Base-by-base conservation (phyloP, 306 rosid genomes). In the Heteromeles arbutifolia region DNA sequence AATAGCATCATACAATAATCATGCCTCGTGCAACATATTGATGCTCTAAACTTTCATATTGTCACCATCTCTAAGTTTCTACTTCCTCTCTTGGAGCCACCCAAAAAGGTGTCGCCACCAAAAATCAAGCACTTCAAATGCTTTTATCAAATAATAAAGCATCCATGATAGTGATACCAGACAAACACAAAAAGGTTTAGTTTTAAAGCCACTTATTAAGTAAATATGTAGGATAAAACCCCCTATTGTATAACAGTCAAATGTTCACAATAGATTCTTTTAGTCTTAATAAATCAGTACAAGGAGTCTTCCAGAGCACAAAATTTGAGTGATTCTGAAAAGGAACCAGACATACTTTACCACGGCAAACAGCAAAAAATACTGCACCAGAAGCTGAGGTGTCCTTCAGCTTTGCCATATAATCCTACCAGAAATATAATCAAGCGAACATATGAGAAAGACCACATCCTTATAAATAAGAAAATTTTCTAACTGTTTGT, bases 291-390 rank as follows among this genome's bases (percentile, higher is more conserved):
- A 37, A 32, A 66, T 59, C 64, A 82, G 29, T 22, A 67, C 31
- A 63, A 74, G 65, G 75, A 61, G 75, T 72, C 41, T 34, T 19
- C 77, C 63, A 77, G 53, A 75, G 67, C 81, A 67, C 28, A 77
- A 69, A 37, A 45, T 28, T 41, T 24, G 67, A 32, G 41, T 74
- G 57, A 37, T 73, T 53, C 44, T 61, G 34, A 34, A 68, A 73
- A 80, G 58, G 58, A 66, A 58, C 28, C 65, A 79, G 74, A 65
- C 86, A 81, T 91, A 94, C 98, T 90, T 94, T 94, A 73, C 98
- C 97, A 21, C 97, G 96, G 83, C 98, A 94, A 72, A 94, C 97
- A 54, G 97, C 97, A 64, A 94, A 94, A 83, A 94, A 92, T 39
- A 90, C 85, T 70, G 98, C 98, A 85, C 98, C 98, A 71, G 95